Conservation (phyloP, 2,329 filamentous ascomycete genomes). For the Paraphaeosphaeria minitans region DNA sequence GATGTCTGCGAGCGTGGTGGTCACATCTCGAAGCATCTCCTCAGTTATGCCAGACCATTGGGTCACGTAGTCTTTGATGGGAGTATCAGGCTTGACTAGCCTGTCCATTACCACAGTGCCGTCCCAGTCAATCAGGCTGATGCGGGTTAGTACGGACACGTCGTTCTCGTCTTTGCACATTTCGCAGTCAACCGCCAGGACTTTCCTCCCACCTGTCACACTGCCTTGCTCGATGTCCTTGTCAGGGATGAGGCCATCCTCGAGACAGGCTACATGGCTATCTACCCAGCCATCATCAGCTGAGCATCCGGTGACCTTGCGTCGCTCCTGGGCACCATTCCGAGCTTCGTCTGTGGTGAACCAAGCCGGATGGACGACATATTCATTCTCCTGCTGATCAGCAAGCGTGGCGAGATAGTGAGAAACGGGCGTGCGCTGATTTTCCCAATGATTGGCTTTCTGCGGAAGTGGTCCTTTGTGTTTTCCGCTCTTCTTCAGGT, state of each 20-base stretch:
- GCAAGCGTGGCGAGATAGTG: constrained; percentile 74
- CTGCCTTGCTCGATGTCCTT: constrained; percentile 77
- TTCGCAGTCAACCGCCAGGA: constrained; percentile 90
- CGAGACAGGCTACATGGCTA: constrained; percentile 68
- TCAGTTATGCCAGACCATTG: constrained; percentile 88
- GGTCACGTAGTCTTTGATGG: constrained; percentile 93
- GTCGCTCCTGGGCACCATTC: constrained; percentile 57
- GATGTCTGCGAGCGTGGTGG: constrained; percentile 81
- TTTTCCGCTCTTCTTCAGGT: constrained; percentile 52
- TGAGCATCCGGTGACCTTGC: constrained; percentile 57
- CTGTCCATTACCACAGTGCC: constrained; percentile 83
- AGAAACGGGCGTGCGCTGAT: constrained; percentile 80
- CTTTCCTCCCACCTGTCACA: constrained; percentile 77
- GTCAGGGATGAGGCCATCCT: constrained; percentile 71
- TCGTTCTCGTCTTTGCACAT: constrained; percentile 90
- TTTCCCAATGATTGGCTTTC: constrained; percentile 69
- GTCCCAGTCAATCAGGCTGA: constrained; percentile 87
- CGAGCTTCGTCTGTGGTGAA: constrained; percentile 64
- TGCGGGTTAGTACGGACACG: constrained; percentile 82
- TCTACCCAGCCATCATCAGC: constrained; percentile 78
- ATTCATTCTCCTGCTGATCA: constrained; percentile 83
- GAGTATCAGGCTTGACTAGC: constrained; percentile 84
- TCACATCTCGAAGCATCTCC: constrained; percentile 79
- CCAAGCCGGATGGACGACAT: constrained; percentile 79
- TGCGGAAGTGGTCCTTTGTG: constrained; percentile 62